Conservation (phyloP, 441 rosid genomes). For the Syzygium malaccense region DNA sequence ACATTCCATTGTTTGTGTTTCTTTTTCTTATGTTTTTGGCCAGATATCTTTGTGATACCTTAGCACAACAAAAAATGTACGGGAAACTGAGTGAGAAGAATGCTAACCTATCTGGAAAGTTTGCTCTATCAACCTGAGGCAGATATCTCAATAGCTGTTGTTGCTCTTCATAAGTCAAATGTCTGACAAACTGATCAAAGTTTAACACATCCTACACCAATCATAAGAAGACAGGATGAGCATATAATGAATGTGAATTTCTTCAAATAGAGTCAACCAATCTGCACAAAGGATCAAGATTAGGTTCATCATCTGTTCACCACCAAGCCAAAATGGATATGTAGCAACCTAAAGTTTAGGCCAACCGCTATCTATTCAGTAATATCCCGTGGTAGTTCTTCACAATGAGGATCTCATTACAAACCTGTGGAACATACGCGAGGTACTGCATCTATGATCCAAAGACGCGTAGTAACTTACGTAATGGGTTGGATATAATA, state of each 20-base stretch:
- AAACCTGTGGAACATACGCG: not conserved
- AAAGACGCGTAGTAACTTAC: not conserved
- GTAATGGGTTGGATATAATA: not conserved
- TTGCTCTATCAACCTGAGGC: constrained; percentile 49
- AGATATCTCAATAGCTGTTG: constrained; percentile 60
- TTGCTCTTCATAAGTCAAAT: constrained; percentile 74
- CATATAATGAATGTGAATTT: not conserved
- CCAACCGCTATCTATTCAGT: not conserved
- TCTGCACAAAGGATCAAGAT: not conserved
- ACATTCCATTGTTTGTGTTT: not conserved
- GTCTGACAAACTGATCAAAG: constrained; percentile 61
- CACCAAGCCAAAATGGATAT: not conserved
- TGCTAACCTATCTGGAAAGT: constrained; percentile 51
- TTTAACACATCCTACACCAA: constrained; percentile 60
- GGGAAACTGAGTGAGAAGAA: not conserved
- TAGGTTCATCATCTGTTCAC: not conserved
- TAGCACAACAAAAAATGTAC: not conserved
- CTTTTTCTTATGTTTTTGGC: not conserved
- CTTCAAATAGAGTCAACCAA: not conserved
- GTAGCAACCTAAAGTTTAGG: not conserved
- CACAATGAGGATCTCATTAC: not conserved
- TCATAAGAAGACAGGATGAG: not conserved
- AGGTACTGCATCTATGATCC: not conserved
- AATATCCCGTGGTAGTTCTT: not conserved
- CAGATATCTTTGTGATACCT: not conserved